Evolutionary conservation across 306 rosid genomes (phyloP), one percentile per base, ranked within the genome.

Genomic region (Sechiopsis laciniata): DNA sequence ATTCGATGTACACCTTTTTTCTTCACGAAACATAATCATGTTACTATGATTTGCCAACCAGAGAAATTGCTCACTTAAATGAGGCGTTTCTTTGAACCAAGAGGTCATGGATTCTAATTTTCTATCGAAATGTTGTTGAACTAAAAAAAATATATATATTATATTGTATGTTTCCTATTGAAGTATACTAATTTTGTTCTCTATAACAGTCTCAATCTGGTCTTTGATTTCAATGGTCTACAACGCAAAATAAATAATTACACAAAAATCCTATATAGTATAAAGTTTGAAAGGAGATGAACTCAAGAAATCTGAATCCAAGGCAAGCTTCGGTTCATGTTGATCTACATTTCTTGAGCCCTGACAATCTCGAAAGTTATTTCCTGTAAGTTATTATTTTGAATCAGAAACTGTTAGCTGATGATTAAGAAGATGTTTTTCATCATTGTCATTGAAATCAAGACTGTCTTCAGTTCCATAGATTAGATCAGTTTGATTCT

Each of bases 401-500:
- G 37, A 20, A 67, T 46, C 73, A 67, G 73, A 68, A 48, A 20
- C 20, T 46, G 19, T 20, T 66, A 3, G 55, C 72, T 66, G 55
- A 9, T 42, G 72, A 19, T 20, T 19, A 5, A 66, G 73, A 22
- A 48, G 56, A 12, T 67, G 73, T 0, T 29, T 55, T 51, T 71
- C 62, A 53, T 71, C 63, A n/a, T 7, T 71, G 56, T 54, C 75
- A 10, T 10, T 52, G 50, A 71, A 53, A 16, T 54, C 75, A 53
- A 71, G 48, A 54, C 75, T 17, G 12, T 32, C 29, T 16, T 72
- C 75, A 15, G 13, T 66, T 48, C 32, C 59, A 48, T 74, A 20
- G 42, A 42, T 52, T n/a, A 45, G 85, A 45, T 81, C 86, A 89
- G 91, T 85, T 84, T 46, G 73, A 45, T 68, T 57, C 42, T 48